Base-by-base conservation (phyloP, 495 filamentous ascomycete species). In the Aspergillus sparsus region DNA sequence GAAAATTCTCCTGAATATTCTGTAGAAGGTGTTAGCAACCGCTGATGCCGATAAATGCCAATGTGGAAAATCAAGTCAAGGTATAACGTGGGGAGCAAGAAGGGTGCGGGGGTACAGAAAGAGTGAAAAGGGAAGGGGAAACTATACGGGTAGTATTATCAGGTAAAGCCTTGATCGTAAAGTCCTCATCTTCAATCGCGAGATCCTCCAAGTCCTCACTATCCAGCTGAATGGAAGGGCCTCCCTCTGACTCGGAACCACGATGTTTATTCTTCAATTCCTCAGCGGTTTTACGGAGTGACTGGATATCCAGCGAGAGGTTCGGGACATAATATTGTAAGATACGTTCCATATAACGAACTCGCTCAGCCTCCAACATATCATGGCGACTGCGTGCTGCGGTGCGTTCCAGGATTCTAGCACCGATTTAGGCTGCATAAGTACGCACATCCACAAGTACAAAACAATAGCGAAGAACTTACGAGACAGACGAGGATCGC, bases 1-100 rank as follows among this genome's bases (percentile, higher is more conserved):
- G 79, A 82, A 57, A 80, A 82, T 58, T 82, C 79, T 13, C 79
- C 79, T 5, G 79, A 82, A 56, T 82, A 82, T 60, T 82, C 79
- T 82, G 55, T 15, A 75, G 47, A 16, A 1, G 8, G 35, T 8
- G 49, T 56, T 39, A 66, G 50, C 42, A 34, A 46, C 27, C 12
- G 2, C 15, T 9, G 21, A 27, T 3, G 21, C 21, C 21, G 21
- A 27, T 3, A 27, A 37, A 42, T 5, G 8, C 51, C 5, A 41
- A 27, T 53, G 16, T 6, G 1, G 47, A 31, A 2, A 49, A 18
- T 31, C 5, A n/a, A 7, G 49, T 32, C 15, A 16, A 21, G 15
- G 42, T 32, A 34, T 6, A 13, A 27, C 33, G 11, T 7, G 11
- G 31, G 7, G 13, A 35, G 21, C 8, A 7, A 6, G 21, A 46